Conservation (phyloP, 2,329 filamentous ascomycete species). For the Colletotrichum lentis region DNA sequence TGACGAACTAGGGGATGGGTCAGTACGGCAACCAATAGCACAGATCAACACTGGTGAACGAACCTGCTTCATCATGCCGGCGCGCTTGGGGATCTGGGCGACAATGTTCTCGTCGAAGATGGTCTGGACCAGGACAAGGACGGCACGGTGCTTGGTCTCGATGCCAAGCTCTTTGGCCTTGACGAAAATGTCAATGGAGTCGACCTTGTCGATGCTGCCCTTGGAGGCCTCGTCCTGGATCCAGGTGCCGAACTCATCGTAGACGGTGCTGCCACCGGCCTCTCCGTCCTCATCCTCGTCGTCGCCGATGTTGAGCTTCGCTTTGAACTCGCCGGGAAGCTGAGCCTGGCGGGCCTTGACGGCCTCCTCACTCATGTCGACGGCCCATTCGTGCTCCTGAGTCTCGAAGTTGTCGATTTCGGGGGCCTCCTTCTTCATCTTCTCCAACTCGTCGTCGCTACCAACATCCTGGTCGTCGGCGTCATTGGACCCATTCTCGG, state of each 20-base stretch:
- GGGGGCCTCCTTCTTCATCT: slow-evolving; percentile 71
- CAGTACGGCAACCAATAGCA: background rate
- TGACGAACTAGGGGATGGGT: slow-evolving; percentile 69
- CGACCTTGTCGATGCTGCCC: slow-evolving; percentile 79
- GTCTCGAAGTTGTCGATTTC: slow-evolving; percentile 64
- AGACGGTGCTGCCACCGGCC: slow-evolving; percentile 75
- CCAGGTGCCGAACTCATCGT: slow-evolving; percentile 94
- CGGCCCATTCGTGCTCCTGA: slow-evolving; percentile 92
- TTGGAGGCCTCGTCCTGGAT: slow-evolving; percentile 78
- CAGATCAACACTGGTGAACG: slow-evolving; percentile 41
- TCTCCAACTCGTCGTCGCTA: slow-evolving; percentile 92
- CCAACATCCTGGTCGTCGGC: slow-evolving; percentile 69
- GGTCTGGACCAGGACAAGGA: slow-evolving; percentile 90
- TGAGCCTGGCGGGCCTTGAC: slow-evolving; percentile 93
- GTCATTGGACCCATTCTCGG: slow-evolving; percentile 60
- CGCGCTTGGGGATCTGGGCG: slow-evolving; percentile 85
- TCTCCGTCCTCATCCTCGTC: slow-evolving; percentile 85
- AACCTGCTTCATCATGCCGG: slow-evolving; percentile 87
- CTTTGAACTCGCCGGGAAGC: slow-evolving; percentile 94
- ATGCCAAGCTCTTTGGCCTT: slow-evolving; percentile 98
- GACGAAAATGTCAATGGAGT: slow-evolving; percentile 90
- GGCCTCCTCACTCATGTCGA: slow-evolving; percentile 95
- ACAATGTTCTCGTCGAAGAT: slow-evolving; percentile 91
- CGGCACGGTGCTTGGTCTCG: slow-evolving; percentile 90
- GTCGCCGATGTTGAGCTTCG: slow-evolving; percentile 80